phyloP scores from a whole-genome alignment of 768 basidiomycete species.

The Clathrus columnatus region DNA sequence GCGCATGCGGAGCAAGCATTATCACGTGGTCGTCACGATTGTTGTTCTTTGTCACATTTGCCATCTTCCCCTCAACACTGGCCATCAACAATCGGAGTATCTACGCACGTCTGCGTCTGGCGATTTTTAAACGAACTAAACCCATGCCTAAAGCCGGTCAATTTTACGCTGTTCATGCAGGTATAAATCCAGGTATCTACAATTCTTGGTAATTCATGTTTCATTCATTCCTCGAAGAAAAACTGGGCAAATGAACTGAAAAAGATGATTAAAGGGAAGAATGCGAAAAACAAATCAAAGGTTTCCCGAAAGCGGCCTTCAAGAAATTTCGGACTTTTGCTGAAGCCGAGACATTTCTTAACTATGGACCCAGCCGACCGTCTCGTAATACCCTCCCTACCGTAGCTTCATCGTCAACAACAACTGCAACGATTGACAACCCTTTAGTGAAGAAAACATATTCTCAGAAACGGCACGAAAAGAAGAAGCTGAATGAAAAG shows the following conservation, averaged over 20 bases:
- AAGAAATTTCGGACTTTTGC: conserved; percentile 53
- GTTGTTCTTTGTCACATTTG: too few species aligned
- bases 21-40: background rate
- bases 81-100: too few species aligned
- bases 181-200: conserved; percentile 58
- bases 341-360: conserved; percentile 53
- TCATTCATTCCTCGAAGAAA: background rate
- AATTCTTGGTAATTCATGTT: conserved; percentile 48
- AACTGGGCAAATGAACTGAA: background rate
- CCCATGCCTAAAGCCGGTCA: conserved; percentile 30
- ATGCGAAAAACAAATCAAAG: conserved; percentile 57
- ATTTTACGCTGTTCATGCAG: conserved; percentile 70
- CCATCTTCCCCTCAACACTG: too few species aligned
- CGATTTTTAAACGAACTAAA: too few species aligned
- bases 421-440: too few species aligned
- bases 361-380: background rate
- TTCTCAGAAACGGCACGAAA: background rate
- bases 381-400: background rate
- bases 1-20: background rate
- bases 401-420: background rate
- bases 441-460: background rate
- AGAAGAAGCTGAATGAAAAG: background rate
- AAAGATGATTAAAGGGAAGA: conserved; percentile 55
- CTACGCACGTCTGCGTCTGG: too few species aligned
- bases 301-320: conserved; percentile 49